Percentiles rank a stretch among this genome's conserved stretches.
Conservation (phyloP, 2,329 filamentous ascomycete species). For the Simplicillium aogashimaense region DNA sequence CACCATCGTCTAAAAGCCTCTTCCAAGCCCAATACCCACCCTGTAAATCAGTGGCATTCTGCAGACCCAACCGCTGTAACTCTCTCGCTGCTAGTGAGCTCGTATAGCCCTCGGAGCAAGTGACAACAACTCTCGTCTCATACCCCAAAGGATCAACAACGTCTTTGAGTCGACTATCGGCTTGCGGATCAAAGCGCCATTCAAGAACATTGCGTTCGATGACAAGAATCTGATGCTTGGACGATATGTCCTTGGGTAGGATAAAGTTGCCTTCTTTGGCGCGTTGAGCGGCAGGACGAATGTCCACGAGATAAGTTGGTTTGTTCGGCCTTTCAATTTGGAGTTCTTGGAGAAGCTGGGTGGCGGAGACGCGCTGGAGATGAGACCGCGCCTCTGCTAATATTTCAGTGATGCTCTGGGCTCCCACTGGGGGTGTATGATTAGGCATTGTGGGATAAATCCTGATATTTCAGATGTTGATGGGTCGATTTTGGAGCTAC, state of each 20-base stretch:
- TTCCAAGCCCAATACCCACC: conserved; percentile 7
- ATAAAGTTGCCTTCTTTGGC: conserved; percentile 3
- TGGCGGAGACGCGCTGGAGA: conserved; percentile 3
- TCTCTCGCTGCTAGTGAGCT: conserved; percentile 8
- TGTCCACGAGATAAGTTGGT: conserved; percentile 7
- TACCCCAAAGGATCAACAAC: conserved; percentile 8
- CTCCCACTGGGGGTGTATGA: conserved; percentile 6
- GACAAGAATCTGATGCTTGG: conserved; percentile 4
- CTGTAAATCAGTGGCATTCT: conserved; percentile 6
- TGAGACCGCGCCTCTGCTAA: conserved; percentile 7
- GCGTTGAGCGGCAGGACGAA: conserved; percentile 7
- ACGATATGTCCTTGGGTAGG: neutral
- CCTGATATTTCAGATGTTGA: too few relatives aligned
- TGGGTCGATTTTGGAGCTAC: too few relatives aligned
- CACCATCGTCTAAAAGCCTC: conserved; percentile 1
- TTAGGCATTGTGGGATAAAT: conserved; percentile 2
- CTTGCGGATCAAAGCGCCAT: conserved; percentile 8
- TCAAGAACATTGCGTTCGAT: conserved; percentile 8
- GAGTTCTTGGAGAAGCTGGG: conserved; percentile 6
- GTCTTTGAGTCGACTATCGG: conserved; percentile 6
- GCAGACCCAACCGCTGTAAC: conserved; percentile 5
- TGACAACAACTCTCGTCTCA: conserved; percentile 6
- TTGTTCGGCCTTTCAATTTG: neutral
- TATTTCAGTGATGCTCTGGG: conserved; percentile 8
- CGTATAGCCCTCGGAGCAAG: conserved; percentile 7